phyloP scores from a whole-genome alignment of 208 protist genomes.

The Endotrypanum monterogeii region DNA sequence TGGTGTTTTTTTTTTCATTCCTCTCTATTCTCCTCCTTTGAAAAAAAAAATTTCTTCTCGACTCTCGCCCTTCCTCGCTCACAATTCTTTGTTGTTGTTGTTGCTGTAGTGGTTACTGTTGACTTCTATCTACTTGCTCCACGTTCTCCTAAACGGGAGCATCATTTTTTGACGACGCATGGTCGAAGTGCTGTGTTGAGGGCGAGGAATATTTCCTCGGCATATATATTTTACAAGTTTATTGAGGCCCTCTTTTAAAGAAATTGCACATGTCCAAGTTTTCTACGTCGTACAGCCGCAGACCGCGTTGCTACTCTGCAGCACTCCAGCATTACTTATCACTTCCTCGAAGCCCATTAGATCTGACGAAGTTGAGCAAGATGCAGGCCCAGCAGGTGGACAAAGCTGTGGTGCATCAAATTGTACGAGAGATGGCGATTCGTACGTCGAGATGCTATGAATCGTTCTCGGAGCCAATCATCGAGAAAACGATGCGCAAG shows the following conservation, averaged over 20 bases:
- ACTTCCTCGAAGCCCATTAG: constrained; percentile 50
- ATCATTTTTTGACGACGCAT: neutral
- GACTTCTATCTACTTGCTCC: neutral
- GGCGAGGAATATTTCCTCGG: too few species aligned
- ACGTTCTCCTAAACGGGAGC: neutral
- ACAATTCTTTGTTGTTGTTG: neutral
- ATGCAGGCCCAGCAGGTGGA: constrained; percentile 24
- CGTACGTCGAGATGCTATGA: constrained; percentile 74
- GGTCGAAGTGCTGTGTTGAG: too few species aligned
- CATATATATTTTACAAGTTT: neutral
- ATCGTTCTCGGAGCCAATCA: constrained; percentile 51
- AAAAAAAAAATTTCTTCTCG: too few species aligned
- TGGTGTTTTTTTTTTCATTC: neutral
- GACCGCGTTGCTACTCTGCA: constrained; percentile 5
- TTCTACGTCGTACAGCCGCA: neutral
- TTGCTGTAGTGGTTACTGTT: too few species aligned
- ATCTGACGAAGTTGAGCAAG: constrained; percentile 38
- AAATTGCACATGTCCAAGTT: neutral
- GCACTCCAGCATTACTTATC: constrained; percentile 46
- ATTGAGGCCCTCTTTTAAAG: neutral
- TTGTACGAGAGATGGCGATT: constrained; percentile 62
- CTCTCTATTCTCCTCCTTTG: neutral
- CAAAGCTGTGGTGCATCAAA: constrained; percentile 26
- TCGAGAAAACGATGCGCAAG: constrained; percentile 38
- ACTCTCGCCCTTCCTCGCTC: neutral